Percentiles rank a stretch among this genome's conserved stretches.
These are phyloP conservation scores for Solanum peruvianum DNA, from an alignment of 257 asterid species.

Conservation along the genomic window DNA sequence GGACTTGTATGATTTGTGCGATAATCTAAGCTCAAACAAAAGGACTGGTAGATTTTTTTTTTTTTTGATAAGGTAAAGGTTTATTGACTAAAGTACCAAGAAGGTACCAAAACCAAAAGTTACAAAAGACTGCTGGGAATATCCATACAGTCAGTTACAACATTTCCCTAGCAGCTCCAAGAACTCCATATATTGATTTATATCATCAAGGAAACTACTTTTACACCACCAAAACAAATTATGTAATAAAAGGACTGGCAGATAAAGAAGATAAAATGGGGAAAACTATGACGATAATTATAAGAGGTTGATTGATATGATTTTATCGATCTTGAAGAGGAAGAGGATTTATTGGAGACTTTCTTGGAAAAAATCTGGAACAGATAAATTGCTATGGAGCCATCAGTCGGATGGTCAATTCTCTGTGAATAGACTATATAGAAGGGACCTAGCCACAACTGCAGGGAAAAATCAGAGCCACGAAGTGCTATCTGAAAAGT, in stretches of 20 bases:
- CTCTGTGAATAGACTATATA: background rate
- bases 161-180: too few relatives aligned
- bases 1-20: background rate
- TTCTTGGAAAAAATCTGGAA: background rate
- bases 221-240: too few relatives aligned
- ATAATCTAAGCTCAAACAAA: background rate
- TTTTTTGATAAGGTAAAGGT: too few relatives aligned
- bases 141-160: too few relatives aligned
- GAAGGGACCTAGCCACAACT: background rate
- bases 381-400: background rate
- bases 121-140: too few relatives aligned
- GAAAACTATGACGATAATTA: background rate
- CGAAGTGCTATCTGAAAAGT: background rate
- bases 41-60: background rate
- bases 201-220: too few relatives aligned
- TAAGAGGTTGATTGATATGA: background rate
- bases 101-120: too few relatives aligned
- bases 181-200: too few relatives aligned
- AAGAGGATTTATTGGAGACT: background rate
- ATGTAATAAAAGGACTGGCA: background rate
- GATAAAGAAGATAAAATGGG: background rate
- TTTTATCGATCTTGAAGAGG: slow-evolving; percentile 22
- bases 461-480: background rate
- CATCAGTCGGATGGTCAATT: background rate
- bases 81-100: too few relatives aligned